These are phyloP conservation scores for Fraxinus pennsylvanica DNA, from an alignment of 257 asterid genomes.

Conservation along the genomic window DNA sequence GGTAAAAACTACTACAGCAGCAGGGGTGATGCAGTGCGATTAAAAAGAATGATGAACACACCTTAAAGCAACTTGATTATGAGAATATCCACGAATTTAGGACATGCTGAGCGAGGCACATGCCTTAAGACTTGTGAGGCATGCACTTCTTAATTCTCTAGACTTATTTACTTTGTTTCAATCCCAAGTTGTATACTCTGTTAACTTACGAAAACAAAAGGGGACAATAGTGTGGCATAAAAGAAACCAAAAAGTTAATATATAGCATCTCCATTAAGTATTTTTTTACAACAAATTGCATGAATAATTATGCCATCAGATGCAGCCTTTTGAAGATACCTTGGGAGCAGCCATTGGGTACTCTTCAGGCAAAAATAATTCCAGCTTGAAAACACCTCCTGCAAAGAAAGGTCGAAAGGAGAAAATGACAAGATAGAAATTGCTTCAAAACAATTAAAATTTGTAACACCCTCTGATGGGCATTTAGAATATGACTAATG, in stretches of 20 bases:
- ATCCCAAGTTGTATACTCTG: not conserved
- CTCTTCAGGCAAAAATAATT: conserved; percentile 93
- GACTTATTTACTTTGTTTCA: not conserved
- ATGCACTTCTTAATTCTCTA: not conserved
- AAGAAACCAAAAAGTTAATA: not conserved
- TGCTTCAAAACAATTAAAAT: conserved; percentile 5
- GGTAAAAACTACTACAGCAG: not conserved
- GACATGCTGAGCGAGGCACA: not conserved
- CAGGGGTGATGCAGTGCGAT: not conserved
- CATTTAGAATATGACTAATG: not conserved
- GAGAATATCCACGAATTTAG: not conserved
- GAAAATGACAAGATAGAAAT: not conserved
- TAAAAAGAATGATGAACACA: not conserved
- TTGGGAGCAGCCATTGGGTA: conserved; percentile 99
- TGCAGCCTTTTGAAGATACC: conserved; percentile 40
- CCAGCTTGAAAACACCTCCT: conserved; percentile 99
- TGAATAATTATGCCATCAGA: not conserved
- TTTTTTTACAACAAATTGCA: not conserved
- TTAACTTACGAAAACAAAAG: not conserved
- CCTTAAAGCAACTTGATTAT: not conserved
- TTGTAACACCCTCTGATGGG: not conserved
- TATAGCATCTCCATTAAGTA: not conserved
- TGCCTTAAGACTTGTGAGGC: not conserved
- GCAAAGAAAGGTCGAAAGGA: conserved; percentile 24
- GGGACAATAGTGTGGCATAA: not conserved